Percentiles rank a stretch among this genome's conserved stretches.
phyloP scores from a whole-genome alignment of 768 basidiomycete species.

The Agaricus sinodeliciosus region DNA sequence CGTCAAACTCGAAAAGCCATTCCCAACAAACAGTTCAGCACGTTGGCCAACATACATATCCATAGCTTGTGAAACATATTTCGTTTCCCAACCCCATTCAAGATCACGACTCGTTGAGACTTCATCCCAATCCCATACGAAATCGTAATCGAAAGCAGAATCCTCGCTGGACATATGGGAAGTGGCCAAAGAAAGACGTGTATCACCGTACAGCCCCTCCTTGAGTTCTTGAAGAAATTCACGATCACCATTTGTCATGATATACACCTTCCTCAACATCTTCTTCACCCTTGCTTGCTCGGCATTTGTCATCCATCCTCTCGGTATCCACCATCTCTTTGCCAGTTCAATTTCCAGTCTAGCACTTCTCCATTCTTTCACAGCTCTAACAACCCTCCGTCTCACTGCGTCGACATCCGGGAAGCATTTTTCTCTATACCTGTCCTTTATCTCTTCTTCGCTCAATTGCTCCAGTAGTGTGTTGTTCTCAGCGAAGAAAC shows the following conservation, averaged over 20 bases:
- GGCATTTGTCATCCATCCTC: background rate
- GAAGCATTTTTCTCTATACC: slow-evolving; percentile 43
- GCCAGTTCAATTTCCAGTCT: slow-evolving; percentile 12
- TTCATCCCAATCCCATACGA: slow-evolving; percentile 34
- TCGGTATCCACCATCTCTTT: background rate
- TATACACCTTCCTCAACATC: slow-evolving; percentile 41
- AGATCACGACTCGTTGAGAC: slow-evolving; percentile 53
- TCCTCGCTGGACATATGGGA: background rate
- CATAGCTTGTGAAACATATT: slow-evolving; percentile 48
- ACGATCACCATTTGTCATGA: slow-evolving; percentile 57
- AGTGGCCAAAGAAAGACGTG: background rate
- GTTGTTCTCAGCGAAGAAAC: slow-evolving; percentile 20
- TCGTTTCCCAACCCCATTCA: slow-evolving; percentile 44
- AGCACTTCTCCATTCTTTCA: slow-evolving; percentile 20
- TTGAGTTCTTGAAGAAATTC: slow-evolving; percentile 44
- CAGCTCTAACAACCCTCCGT: slow-evolving; percentile 27
- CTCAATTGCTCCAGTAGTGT: slow-evolving; percentile 9
- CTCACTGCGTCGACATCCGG: slow-evolving; percentile 46
- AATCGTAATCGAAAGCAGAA: background rate
- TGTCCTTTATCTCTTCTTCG: slow-evolving; percentile 20
- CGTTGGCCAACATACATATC: slow-evolving; percentile 66
- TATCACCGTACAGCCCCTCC: slow-evolving; percentile 23
- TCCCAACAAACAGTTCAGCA: slow-evolving; percentile 63
- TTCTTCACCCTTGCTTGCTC: slow-evolving; percentile 4
- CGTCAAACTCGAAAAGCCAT: slow-evolving; percentile 45